Evolutionary conservation across 1,284 basidiomycete genomes (phyloP).

Genomic region (Prillingera fragicola): DNA sequence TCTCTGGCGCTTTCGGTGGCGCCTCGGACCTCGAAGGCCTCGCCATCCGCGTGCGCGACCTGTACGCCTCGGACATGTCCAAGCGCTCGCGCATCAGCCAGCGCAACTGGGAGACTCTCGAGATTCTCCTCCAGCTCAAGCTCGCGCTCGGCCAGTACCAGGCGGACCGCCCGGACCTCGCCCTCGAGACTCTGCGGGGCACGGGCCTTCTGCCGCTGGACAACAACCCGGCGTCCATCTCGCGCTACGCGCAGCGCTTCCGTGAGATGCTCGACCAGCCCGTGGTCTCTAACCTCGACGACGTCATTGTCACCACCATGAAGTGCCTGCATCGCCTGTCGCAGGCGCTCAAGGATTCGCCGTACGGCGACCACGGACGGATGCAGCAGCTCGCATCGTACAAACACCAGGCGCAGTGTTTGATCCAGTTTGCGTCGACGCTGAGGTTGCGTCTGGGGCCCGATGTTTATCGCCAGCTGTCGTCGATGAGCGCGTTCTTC

Average conservation of each 20-base stretch:
- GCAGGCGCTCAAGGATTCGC: constrained; percentile 66
- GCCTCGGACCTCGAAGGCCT: constrained; percentile 61
- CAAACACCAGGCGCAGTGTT: constrained; percentile 45
- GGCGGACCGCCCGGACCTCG: constrained; percentile 65
- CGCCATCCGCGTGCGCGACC: constrained; percentile 73
- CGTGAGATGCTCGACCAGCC: constrained; percentile 71
- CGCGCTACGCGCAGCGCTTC: constrained; percentile 83
- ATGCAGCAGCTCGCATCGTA: constrained; percentile 36
- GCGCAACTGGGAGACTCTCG: constrained; percentile 60
- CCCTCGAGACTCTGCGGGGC: constrained; percentile 81
- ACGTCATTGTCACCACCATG: constrained; percentile 89
- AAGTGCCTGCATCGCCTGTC: constrained; percentile 78
- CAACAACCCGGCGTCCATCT: constrained; percentile 78
- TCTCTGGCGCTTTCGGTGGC: constrained; percentile 42
- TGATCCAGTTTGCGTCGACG: constrained; percentile 83
- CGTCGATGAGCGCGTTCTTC: constrained; percentile 37
- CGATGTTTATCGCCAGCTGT: constrained; percentile 82
- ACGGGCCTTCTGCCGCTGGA: constrained; percentile 85
- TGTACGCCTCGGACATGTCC: constrained; percentile 76
- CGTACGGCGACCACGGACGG: constrained; percentile 55
- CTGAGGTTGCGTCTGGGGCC: constrained; percentile 82
- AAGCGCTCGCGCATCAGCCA: constrained; percentile 71
- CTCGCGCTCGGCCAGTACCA: constrained; percentile 74
- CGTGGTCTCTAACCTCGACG: constrained; percentile 82
- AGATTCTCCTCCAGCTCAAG: constrained; percentile 69